phyloP scores from a whole-genome alignment of 352 stramenopile genomes.

The Pythium aphanidermatum region DNA sequence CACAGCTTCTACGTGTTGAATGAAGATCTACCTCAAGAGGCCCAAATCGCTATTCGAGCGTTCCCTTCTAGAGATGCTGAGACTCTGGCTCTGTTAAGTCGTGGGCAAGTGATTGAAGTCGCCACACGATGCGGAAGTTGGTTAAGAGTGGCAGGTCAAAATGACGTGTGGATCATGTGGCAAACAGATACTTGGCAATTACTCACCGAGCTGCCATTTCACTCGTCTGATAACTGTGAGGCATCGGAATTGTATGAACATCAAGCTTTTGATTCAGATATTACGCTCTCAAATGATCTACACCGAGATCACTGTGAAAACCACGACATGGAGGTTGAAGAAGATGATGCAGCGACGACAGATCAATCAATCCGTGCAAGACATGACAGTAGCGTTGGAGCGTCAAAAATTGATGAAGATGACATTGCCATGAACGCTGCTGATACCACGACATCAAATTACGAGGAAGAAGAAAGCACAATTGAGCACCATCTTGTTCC shows the following conservation, averaged over 20 bases:
- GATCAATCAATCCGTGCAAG: background rate
- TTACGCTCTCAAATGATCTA: background rate
- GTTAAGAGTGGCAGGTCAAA: slow-evolving; percentile 30
- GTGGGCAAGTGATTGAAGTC: slow-evolving; percentile 48
- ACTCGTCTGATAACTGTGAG: slow-evolving; percentile 14
- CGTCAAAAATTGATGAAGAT: too few species aligned
- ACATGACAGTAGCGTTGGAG: too few species aligned
- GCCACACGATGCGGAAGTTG: slow-evolving; percentile 38
- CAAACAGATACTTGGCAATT: slow-evolving; percentile 38
- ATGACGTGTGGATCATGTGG: slow-evolving; percentile 68
- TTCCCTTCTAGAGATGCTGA: slow-evolving; percentile 62
- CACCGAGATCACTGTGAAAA: background rate
- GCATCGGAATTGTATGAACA: background rate
- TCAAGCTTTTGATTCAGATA: slow-evolving; percentile 1
- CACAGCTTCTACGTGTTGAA: slow-evolving; percentile 62
- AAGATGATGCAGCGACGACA: background rate
- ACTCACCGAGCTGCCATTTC: slow-evolving; percentile 31
- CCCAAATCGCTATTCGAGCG: slow-evolving; percentile 56
- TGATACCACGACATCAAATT: too few species aligned
- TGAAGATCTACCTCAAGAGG: slow-evolving; percentile 42
- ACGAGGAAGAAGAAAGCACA: too few species aligned
- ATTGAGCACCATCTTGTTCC: too few species aligned
- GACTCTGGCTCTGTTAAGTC: slow-evolving; percentile 42
- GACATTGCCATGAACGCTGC: too few species aligned
- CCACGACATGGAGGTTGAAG: slow-evolving; percentile 8